phyloP scores from a whole-genome alignment of 768 basidiomycete genomes.

The Boletus speciosus region DNA sequence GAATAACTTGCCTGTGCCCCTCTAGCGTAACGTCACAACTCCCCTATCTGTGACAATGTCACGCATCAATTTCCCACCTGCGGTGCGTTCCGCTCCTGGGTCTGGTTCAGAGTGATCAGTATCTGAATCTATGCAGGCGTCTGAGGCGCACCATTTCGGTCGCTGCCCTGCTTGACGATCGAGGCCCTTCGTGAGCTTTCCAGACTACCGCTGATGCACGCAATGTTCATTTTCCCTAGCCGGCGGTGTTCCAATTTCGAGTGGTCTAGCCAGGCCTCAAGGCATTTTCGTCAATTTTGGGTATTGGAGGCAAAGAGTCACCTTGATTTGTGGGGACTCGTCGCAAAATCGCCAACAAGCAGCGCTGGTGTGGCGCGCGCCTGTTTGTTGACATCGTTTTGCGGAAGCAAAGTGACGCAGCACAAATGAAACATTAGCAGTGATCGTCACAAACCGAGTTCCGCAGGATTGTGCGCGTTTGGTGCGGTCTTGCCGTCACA shows the following conservation, averaged over 20 bases:
- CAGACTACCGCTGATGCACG: not conserved
- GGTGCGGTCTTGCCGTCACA: constrained; percentile 27
- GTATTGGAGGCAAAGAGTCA: not conserved
- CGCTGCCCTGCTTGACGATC: not conserved
- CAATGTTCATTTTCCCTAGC: not conserved
- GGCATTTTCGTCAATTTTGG: not conserved
- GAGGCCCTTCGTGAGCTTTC: not conserved
- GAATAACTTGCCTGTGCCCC: constrained; percentile 28
- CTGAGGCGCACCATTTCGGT: constrained; percentile 3
- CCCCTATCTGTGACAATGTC: constrained; percentile 30
- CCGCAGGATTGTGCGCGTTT: constrained; percentile 21
- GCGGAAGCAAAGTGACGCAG: constrained; percentile 18
- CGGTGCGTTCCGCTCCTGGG: not conserved
- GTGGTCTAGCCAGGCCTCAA: constrained; percentile 1
- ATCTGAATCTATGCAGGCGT: not conserved
- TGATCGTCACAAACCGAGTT: constrained; percentile 17
- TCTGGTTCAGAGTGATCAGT: not conserved
- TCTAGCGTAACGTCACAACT: constrained; percentile 25
- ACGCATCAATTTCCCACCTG: constrained; percentile 13
- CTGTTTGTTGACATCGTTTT: not conserved
- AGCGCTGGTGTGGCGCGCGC: not conserved
- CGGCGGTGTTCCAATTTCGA: constrained; percentile 15
- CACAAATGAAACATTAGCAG: constrained; percentile 5
- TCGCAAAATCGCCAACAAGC: not conserved
- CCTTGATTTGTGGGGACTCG: constrained; percentile 2